Base-by-base conservation (phyloP, 2,329 filamentous ascomycete genomes). In the Beauveria sp. region DNA sequence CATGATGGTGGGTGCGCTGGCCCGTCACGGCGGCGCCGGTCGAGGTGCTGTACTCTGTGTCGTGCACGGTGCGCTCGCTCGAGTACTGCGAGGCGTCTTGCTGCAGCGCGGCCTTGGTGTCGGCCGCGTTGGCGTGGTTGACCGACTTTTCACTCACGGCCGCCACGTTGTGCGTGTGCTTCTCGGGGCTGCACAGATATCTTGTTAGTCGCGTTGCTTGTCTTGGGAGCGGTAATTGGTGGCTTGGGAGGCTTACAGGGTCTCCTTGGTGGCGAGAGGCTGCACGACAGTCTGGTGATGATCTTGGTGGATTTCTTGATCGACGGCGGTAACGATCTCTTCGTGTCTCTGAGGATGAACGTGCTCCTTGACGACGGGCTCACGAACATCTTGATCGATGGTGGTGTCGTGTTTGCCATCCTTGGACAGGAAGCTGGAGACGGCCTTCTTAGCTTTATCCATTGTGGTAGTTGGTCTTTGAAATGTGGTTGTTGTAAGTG, bases 251-350 rank as follows among this genome's bases (percentile, higher is more conserved):
- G 78, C 77, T 67, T 83, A 83, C 64, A 78, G 73, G 61, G 62
- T 66, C 58, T 76, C 72, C 40, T 68, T 67, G 18, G 64, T 62
- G 14, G 66, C 50, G 26, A 91, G 74, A 0, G 87, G 87, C 73
- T 90, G 87, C 1, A 90, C 75, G 0, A 84, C 85, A 52, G 85
- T 88, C 71, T 90, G 86, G 70, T 89, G 84, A 67, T 90, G 87
- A 62, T 90, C 84, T 70, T 89, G 87, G 69, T 90, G 86, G 4
- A 89, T 76, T 67, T 90, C 87, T 66, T 82, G 83, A 69, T 90
- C 85, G 28, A 90, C 72, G 7, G 84, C 87, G 1, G 83, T 86
- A 22, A 76, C 79, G 10, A 83, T 66, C n/a, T 86, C 73, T 68
- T 90, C 84, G 60, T 88, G 85, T 46, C 80, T 72, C n/a, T 82